Conservation (phyloP, 192 early-diverging fungal species). For the Ambispora gerdemannii region DNA sequence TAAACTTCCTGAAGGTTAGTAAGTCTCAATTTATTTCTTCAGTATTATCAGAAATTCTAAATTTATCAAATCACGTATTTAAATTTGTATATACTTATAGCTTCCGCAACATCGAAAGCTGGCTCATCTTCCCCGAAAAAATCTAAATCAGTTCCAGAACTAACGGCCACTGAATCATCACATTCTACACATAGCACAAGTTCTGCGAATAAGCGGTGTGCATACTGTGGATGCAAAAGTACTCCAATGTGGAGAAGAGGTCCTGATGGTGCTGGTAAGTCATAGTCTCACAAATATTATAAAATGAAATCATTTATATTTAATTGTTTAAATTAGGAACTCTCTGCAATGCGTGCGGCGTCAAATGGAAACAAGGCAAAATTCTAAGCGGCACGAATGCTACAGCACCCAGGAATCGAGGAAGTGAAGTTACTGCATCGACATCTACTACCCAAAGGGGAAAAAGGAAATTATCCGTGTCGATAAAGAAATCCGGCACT, state of each 20-base stretch:
- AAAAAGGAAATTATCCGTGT: background rate
- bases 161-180: background rate
- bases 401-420: background rate
- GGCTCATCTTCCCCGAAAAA: constrained; percentile 16
- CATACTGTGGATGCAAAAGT: constrained; percentile 60
- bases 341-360: constrained; percentile 77
- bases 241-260: constrained; percentile 82
- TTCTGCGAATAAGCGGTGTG: constrained; percentile 51
- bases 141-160: constrained; percentile 5
- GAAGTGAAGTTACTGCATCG: background rate
- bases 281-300: background rate
- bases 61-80: background rate
- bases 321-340: constrained; percentile 44
- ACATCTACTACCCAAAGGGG: background rate
- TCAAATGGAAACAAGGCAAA: constrained; percentile 82
- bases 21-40: background rate
- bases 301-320: background rate
- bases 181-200: background rate
- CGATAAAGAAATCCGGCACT: constrained; percentile 10
- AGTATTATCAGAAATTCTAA: background rate
- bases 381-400: constrained; percentile 46
- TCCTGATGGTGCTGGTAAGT: constrained; percentile 58
- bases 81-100: background rate
- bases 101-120: background rate
- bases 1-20: constrained; percentile 6